phyloP scores from a whole-genome alignment of 2,329 filamentous ascomycete species.

The Xylariaceae sp. region DNA sequence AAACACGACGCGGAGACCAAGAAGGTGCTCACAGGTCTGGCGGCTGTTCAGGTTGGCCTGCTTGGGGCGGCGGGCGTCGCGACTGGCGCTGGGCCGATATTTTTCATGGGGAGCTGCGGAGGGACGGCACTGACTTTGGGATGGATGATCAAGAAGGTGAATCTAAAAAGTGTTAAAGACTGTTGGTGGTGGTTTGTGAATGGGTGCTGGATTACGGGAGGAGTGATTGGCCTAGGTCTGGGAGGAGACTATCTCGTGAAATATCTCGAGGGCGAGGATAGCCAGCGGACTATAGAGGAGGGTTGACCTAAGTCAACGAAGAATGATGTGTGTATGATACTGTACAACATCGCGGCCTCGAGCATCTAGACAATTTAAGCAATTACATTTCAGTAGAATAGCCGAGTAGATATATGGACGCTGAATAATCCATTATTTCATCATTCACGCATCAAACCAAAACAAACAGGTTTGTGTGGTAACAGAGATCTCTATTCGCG shows the following conservation, averaged over 20 bases:
- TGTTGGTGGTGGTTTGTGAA: conserved; percentile 78
- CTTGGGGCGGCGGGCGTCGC: conserved; percentile 66
- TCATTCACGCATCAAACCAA: background rate
- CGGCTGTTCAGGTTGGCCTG: conserved; percentile 63
- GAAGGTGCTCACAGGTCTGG: conserved; percentile 66
- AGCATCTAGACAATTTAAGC: too few relatives aligned
- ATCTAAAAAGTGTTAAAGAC: conserved; percentile 60
- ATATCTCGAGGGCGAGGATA: conserved; percentile 34
- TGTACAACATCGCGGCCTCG: background rate
- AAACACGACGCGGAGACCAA: conserved; percentile 77
- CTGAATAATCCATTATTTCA: background rate
- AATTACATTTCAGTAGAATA: too few relatives aligned
- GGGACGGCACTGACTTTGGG: conserved; percentile 58
- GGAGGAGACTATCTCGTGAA: conserved; percentile 54
- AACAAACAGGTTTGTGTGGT: conserved; percentile 5
- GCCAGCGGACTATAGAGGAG: too few relatives aligned
- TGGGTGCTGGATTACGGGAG: conserved; percentile 65
- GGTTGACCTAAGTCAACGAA: too few relatives aligned
- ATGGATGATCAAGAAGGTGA: conserved; percentile 64
- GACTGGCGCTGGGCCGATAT: conserved; percentile 63
- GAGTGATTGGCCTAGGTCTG: conserved; percentile 55
- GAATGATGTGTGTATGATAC: background rate
- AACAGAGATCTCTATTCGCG: conserved; percentile 30
- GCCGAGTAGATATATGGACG: too few relatives aligned
- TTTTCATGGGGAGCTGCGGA: conserved; percentile 64